phyloP scores from a whole-genome alignment of 2,329 filamentous ascomycete species.

The Colletotrichum sp. region DNA sequence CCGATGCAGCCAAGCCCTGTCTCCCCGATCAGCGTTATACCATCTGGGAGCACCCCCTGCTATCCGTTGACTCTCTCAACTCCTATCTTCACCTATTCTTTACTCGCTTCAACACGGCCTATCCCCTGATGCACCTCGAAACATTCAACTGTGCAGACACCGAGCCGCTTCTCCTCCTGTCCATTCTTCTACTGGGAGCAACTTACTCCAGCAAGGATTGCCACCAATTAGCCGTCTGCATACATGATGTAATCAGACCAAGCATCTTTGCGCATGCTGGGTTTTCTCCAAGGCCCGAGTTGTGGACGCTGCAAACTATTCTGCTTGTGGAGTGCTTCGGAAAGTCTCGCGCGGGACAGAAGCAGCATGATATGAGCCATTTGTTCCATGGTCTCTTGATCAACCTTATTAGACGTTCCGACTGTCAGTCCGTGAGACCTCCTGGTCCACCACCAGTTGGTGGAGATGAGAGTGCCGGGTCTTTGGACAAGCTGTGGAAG shows the following conservation, averaged over 20 bases:
- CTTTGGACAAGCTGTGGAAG: constrained; percentile 53
- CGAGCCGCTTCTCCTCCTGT: constrained; percentile 57
- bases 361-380: constrained; percentile 68
- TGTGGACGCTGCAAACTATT: constrained; percentile 67
- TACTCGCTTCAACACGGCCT: constrained; percentile 62
- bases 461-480: constrained; percentile 34
- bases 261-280: constrained; percentile 62
- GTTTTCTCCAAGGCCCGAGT: constrained; percentile 62
- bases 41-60: constrained; percentile 52
- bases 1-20: constrained; percentile 52
- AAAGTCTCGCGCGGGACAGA: constrained; percentile 65
- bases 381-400: constrained; percentile 49
- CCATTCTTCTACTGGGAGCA: constrained; percentile 63
- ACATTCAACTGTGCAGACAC: constrained; percentile 57
- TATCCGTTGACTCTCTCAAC: constrained; percentile 57
- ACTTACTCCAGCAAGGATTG: constrained; percentile 64
- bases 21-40: constrained; percentile 51
- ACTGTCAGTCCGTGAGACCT: constrained; percentile 37
- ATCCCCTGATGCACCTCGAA: constrained; percentile 63
- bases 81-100: constrained; percentile 65
- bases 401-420: constrained; percentile 40
- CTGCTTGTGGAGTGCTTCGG: constrained; percentile 69
- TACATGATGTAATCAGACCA: constrained; percentile 64
- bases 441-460: constrained; percentile 21
- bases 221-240: constrained; percentile 64